These are phyloP conservation scores for Gremmenia infestans DNA, from an alignment of 2,329 filamentous ascomycete species.

Conservation along the genomic window DNA sequence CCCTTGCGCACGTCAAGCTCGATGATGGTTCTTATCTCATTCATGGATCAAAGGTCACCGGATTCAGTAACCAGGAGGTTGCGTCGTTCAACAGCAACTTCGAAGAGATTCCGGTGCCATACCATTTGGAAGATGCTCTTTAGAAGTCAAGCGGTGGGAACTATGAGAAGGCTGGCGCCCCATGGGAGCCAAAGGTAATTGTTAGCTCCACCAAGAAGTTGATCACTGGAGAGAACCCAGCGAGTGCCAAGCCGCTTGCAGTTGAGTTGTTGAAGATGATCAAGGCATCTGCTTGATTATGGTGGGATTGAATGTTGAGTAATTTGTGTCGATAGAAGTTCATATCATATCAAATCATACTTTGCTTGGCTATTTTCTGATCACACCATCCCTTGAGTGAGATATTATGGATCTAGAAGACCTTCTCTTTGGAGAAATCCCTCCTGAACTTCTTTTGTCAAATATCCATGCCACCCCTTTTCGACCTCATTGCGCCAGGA, in stretches of 20 bases:
- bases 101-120: constrained; percentile 43
- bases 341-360: neutral
- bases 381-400: neutral
- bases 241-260: constrained; percentile 35
- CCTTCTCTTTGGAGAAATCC: constrained; percentile 4
- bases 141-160: constrained; percentile 43
- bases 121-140: constrained; percentile 54
- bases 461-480: constrained; percentile 19
- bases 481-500: constrained; percentile 17
- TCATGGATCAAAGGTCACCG: constrained; percentile 52
- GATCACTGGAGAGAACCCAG: constrained; percentile 40
- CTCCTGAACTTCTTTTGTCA: constrained; percentile 10
- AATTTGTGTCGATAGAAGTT: too few relatives aligned
- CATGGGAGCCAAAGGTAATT: constrained; percentile 33
- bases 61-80: constrained; percentile 52
- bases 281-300: neutral
- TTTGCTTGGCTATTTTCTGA: neutral
- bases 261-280: constrained; percentile 29
- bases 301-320: too few relatives aligned
- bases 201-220: constrained; percentile 34
- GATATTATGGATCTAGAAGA: neutral
- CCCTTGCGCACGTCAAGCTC: constrained; percentile 51
- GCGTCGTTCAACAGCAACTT: constrained; percentile 33
- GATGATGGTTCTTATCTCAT: constrained; percentile 49
- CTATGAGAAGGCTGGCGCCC: constrained; percentile 50